Base-by-base conservation (phyloP, 441 rosid genomes). In the Euphorbia neoarborescens region DNA sequence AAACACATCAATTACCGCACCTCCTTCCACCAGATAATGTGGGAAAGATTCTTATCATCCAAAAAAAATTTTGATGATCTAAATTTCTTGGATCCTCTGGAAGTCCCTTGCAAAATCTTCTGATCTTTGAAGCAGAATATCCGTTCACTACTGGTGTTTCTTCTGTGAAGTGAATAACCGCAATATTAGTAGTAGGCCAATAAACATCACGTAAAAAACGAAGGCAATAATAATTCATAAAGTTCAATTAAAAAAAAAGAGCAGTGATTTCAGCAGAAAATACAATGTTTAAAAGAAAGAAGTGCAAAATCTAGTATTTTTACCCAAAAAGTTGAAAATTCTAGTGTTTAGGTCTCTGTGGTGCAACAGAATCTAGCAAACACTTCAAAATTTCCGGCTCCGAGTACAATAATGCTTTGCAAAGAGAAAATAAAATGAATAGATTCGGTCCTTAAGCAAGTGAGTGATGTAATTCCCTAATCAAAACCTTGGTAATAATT, bases 1-100 rank as follows among this genome's bases (percentile, higher is more conserved):
- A 56, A n/a, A 61, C 54, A 66, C 48, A 62, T 38, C 13, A 81
- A 60, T 46, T 0, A 19, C 64, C 74, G 7, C 50, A 91, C 99
- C 91, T 94, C 96, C 82, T 83, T 89, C 99, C 97, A 91, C 99
- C 96, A 94, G 9, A 83, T 42, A 61, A 94, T 66, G 75, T 91
- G 94, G 65, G 91, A 79, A 73, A 88, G 83, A 85, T 88, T 85
- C 82, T 86, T 90, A 37, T 89, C 97, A 70, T 63, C 81, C 62
- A 85, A 80, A 70, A 69, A 76, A 75, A 77, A 79, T 62, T 70
- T 76, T 3, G 83, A 63, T 50, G 77, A 76, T 77, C 80, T 88
- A 61, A 65, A 30, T 79, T 87, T 91, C 86, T 77, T 90, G 71
- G 87, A 54, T 71, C 80, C 66, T 72, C 85, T 86, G 0, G 54